Base-by-base conservation (phyloP, 192 early-diverging fungal genomes). In the Coemansia sp. region DNA sequence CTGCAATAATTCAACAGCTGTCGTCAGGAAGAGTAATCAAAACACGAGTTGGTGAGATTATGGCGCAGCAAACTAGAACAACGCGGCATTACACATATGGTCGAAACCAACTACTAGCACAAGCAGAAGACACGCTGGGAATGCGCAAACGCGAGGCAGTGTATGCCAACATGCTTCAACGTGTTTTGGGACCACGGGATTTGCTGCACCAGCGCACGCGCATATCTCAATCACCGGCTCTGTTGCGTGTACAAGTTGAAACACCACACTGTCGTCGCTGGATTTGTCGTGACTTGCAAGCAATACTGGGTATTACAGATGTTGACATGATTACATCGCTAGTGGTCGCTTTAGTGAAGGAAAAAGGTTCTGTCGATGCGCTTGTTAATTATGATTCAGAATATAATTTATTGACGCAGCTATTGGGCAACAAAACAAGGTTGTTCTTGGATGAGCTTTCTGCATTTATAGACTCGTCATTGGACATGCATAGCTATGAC, bases 91-190 rank as follows among this genome's bases (percentile, higher is more conserved):
- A 5, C 8, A 22, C 50, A 12, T 75, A 70, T 27, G 74, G 74
- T 5, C 54, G 57, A 10, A 47, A 67, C 22, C 56, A 25, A 11
- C 4, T 19, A 9, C 38, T 68, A 0, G n/a, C 43, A 4, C 41
- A 62, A 11, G 37, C 62, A 5, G 60, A 65, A 1, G 54, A 29
- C 3, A 19, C 12, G 2, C 49, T 72, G 12, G 69, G 75, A 12
- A 61, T 67, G 53, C 69, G 75, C 5, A 77, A 77, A 19, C 75
- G 75, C 21, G 47, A 56, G 21, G 58, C 69, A 10, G 69, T 77
- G 4, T 77, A 77, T 37, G 12, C 29, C 9, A 41, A 72, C 17
- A 27, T 25, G 1, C 65, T 77, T 4, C 43, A 24, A 15, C 75
- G 75, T 9, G 51, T 62, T 19, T 3, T 35, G 35, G 12, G 7